Percentiles rank a stretch among this genome's conserved stretches.
Evolutionary conservation across 768 basidiomycete species (phyloP).

Genomic region (Xerocomellus intermedius): DNA sequence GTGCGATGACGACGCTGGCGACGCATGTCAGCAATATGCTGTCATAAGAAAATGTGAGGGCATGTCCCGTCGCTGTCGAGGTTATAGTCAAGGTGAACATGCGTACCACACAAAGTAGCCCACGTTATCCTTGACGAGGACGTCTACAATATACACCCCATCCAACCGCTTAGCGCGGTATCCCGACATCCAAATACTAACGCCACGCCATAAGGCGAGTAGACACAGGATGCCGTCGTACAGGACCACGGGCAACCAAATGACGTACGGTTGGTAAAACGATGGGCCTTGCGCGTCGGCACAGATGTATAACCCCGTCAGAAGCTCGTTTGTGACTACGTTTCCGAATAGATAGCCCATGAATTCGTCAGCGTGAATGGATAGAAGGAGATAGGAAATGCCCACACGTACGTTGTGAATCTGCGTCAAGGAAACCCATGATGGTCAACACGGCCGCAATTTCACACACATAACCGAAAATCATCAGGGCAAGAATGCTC

Average conservation of each 20-base stretch:
- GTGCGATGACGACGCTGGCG: background rate
- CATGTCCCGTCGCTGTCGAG: too few species aligned
- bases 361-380: background rate
- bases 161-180: background rate
- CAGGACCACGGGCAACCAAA: conserved; percentile 10
- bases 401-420: conserved; percentile 1
- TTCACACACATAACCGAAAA: conserved; percentile 12
- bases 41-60: background rate
- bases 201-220: conserved; percentile 2
- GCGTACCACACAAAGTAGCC: conserved; percentile 18
- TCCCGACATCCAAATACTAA: background rate
- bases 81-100: background rate
- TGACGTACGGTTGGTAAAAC: background rate
- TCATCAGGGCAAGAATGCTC: conserved; percentile 8
- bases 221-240: conserved; percentile 9
- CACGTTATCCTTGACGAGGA: conserved; percentile 13
- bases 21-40: conserved; percentile 14
- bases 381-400: too few species aligned
- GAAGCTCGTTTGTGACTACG: conserved; percentile 10
- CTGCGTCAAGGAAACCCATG: conserved; percentile 1
- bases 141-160: conserved; percentile 2
- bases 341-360: background rate
- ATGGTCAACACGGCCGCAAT: conserved; percentile 7
- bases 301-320: conserved; percentile 4
- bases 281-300: background rate